phyloP scores from a whole-genome alignment of 73 alveolate species.

The Tetrahymena borealis region DNA sequence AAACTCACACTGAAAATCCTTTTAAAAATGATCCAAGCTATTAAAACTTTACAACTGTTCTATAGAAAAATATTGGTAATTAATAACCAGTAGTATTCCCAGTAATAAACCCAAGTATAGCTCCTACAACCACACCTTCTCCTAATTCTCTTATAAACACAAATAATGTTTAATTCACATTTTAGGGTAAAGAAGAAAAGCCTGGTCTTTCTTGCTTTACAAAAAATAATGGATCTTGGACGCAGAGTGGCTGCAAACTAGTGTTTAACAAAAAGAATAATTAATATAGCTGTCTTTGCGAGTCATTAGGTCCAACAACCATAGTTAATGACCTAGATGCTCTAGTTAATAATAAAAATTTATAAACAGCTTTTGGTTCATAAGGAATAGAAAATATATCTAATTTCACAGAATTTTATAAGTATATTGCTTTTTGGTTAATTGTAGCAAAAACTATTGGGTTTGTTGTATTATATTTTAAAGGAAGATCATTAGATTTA shows the following conservation, averaged over 20 bases:
- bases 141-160: not conserved
- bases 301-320: not conserved
- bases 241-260: not conserved
- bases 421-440: not conserved
- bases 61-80: not conserved
- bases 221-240: not conserved
- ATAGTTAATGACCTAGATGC: not conserved
- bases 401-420: not conserved
- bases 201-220: not conserved
- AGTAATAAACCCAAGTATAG: not conserved
- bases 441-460: not conserved
- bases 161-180: not conserved
- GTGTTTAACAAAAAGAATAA: not conserved
- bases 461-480: not conserved
- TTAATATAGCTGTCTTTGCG: not conserved
- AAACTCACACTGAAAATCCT: not conserved
- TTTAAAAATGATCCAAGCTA: not conserved
- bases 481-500: not conserved
- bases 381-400: not conserved
- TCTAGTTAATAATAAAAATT: not conserved
- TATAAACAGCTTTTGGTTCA: not conserved
- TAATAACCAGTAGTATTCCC: not conserved
- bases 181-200: not conserved
- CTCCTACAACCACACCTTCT: not conserved
- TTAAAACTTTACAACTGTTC: not conserved